Percentiles rank a stretch among this genome's conserved stretches.
Conservation (phyloP, 805 yeast genomes). For the Candida tibetensis region DNA sequence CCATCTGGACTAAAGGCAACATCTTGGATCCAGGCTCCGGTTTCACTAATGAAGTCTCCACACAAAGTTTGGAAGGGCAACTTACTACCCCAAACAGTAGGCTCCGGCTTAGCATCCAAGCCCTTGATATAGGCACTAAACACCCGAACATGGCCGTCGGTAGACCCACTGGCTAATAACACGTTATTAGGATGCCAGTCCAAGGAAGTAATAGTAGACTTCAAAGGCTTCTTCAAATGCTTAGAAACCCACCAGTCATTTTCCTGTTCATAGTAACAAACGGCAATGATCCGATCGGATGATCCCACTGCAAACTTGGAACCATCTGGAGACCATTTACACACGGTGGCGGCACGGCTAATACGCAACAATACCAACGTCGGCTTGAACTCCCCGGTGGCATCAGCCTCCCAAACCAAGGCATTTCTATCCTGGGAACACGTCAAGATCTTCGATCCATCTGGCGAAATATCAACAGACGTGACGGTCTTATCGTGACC, state of each 20-base stretch:
- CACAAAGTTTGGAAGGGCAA: conserved; percentile 91
- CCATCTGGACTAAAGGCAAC: conserved; percentile 82
- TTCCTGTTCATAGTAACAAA: conserved; percentile 92
- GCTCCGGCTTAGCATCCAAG: conserved; percentile 75
- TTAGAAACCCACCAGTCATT: conserved; percentile 99
- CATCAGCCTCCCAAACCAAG: conserved; percentile 82
- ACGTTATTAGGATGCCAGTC: conserved; percentile 95
- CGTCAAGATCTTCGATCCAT: conserved; percentile 83
- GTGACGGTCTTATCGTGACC: conserved; percentile 95
- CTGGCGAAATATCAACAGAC: conserved; percentile 84
- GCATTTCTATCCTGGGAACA: conserved; percentile 98
- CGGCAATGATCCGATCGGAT: conserved; percentile 89
- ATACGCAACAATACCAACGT: conserved; percentile 90
- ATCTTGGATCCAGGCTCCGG: conserved; percentile 91
- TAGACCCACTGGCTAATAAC: conserved; percentile 83
- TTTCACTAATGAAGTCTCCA: conserved; percentile 68
- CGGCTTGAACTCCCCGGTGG: conserved; percentile 64
- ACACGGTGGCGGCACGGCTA: conserved; percentile 92
- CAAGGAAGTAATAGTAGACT: conserved; percentile 76
- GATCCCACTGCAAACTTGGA: conserved; percentile 95
- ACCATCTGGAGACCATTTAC: conserved; percentile 95
- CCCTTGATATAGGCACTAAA: conserved; percentile 88
- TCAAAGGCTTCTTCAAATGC: conserved; percentile 93
- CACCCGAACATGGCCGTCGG: conserved; percentile 90
- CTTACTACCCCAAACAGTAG: conserved; percentile 90